These are phyloP conservation scores for Hanseniaspora meyeri DNA, from an alignment of 805 yeast genomes.

Conservation along the genomic window DNA sequence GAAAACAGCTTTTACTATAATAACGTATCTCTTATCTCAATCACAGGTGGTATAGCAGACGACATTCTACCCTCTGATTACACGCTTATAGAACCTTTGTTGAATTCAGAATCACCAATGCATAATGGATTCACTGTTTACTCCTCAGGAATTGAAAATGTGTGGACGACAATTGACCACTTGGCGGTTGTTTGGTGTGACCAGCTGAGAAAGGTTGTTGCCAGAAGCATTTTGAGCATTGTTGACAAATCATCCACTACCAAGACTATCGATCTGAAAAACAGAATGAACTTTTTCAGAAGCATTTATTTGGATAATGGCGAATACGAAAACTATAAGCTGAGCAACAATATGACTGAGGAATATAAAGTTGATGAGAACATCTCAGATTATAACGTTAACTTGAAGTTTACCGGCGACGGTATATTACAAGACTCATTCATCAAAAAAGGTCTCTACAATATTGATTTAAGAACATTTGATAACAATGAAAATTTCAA, in stretches of 20 bases:
- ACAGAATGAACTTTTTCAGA: slow-evolving; percentile 50
- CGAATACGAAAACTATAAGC: not conserved
- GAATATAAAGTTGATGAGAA: not conserved
- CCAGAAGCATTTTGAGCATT: slow-evolving; percentile 46
- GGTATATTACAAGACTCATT: not conserved
- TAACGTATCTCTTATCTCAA: slow-evolving; percentile 62
- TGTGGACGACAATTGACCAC: slow-evolving; percentile 92
- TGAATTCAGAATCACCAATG: slow-evolving; percentile 34
- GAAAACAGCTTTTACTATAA: slow-evolving; percentile 20
- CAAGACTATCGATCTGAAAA: slow-evolving; percentile 40
- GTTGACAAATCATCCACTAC: slow-evolving; percentile 37
- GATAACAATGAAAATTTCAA: not conserved
- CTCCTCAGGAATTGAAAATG: slow-evolving; percentile 76
- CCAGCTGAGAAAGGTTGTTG: slow-evolving; percentile 58
- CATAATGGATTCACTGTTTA: slow-evolving; percentile 70
- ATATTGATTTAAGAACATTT: not conserved
- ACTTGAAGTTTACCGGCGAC: not conserved
- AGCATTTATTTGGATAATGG: slow-evolving; percentile 24
- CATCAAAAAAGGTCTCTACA: not conserved
- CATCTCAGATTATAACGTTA: too few species aligned
- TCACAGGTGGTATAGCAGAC: slow-evolving; percentile 81
- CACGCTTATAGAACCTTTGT: slow-evolving; percentile 55
- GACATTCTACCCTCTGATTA: slow-evolving; percentile 80
- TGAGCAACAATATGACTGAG: not conserved
- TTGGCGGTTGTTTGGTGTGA: slow-evolving; percentile 94